Evolutionary conservation across 306 rosid species (phyloP).

Genomic region (Mimosa pudica): DNA sequence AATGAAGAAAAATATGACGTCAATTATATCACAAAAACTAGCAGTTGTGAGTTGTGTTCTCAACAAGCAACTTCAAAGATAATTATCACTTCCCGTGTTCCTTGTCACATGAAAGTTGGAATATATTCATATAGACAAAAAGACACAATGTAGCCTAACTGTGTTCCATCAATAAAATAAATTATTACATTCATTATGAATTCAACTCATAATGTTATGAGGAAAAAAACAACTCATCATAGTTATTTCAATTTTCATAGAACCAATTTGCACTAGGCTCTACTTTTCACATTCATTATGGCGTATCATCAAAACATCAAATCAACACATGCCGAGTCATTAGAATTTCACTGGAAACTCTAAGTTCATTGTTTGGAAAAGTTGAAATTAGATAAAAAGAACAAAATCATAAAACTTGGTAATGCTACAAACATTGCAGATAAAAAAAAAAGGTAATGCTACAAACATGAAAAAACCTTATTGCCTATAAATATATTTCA

Average conservation of each 20-base stretch:
- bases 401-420: not conserved
- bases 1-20: slow-evolving; percentile 29
- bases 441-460: too few species aligned
- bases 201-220: not conserved
- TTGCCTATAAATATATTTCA: not conserved
- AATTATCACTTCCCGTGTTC: not conserved
- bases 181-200: not conserved
- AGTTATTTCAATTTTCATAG: slow-evolving; percentile 15
- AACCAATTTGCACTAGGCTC: slow-evolving; percentile 11
- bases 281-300: slow-evolving; percentile 1
- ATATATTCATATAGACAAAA: not conserved
- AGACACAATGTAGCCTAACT: not conserved
- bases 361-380: not conserved
- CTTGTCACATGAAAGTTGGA: not conserved
- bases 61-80: slow-evolving; percentile 24
- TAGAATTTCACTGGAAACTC: slow-evolving; percentile 9
- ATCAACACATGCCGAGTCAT: not conserved
- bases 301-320: not conserved
- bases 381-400: not conserved
- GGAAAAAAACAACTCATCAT: not conserved
- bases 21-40: slow-evolving; percentile 17
- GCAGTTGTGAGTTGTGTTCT: slow-evolving; percentile 7
- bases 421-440: too few species aligned
- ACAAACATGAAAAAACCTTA: too few species aligned
- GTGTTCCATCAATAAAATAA: not conserved